Base-by-base conservation (phyloP, 2,329 filamentous ascomycete genomes). In the Aspergillus costaricaensis region DNA sequence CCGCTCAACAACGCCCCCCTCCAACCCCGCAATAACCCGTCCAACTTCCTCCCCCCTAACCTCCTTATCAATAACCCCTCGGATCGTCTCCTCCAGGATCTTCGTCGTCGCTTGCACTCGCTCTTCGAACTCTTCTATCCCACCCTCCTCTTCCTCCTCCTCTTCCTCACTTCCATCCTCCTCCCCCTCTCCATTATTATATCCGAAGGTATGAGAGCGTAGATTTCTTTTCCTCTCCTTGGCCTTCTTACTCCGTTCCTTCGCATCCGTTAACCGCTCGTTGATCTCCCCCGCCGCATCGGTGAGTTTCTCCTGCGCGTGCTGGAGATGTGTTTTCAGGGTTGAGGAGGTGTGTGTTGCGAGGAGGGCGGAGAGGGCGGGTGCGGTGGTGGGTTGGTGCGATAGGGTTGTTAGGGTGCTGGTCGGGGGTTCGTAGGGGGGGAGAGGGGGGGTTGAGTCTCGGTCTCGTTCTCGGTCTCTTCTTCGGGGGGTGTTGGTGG, bases 11-110 rank as follows among this genome's bases (percentile, higher is more conserved):
- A 72, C 69, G n/a, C 78, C 80, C 62, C 50, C 71, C 61, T 67
- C 75, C 65, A 86, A 68, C 61, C 77, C 76, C 3, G 70, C 66
- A 4, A 88, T 62, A 2, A 77, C 74, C 12, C 79, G 76, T 30
- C 76, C 75, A 48, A 85, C 69, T 4, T 72, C 69, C 57, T 79
- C 72, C 14, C 85, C 70, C 60, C 77, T 80, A 8, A 80, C 75
- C 59, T 82, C 78, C 8, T 79, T 79, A 72, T 90, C 88, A 60
- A 90, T 83, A 52, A 86, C 72, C 12, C 80, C 76, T 15, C 87
- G 80, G 68, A 89, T 81, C 49, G 77, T 79, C 68, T 82, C 78
- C 65, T 90, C 88, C 69, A 89, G 79, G 54, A 80, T 78, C 27
- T 74, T 71, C 1, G 85, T 88, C 65, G 85, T 75, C 3, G 74